Evolutionary conservation across 208 protist species (phyloP).

Genomic region (Porcisia deanei): DNA sequence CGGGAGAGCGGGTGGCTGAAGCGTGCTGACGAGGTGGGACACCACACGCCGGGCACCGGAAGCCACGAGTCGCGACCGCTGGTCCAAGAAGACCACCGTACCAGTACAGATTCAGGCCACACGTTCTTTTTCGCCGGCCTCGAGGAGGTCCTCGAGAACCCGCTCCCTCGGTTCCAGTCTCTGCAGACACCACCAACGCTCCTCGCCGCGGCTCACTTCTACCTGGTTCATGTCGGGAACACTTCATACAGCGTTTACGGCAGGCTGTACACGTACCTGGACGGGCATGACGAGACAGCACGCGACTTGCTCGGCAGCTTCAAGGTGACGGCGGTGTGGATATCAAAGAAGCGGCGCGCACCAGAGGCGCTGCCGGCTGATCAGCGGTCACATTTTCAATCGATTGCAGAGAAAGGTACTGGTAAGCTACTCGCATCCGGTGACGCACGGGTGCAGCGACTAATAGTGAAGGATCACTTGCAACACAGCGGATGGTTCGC

Average conservation of each 20-base stretch:
- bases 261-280: constrained; percentile 46
- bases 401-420: constrained; percentile 1
- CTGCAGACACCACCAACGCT: constrained; percentile 43
- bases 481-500: constrained; percentile 22
- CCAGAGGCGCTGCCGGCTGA: constrained; percentile 21
- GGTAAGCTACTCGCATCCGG: not conserved
- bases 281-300: constrained; percentile 27
- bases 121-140: constrained; percentile 72
- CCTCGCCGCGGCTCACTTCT: constrained; percentile 35
- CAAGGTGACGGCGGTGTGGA: constrained; percentile 53
- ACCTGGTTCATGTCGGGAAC: constrained; percentile 50
- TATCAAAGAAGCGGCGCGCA: constrained; percentile 46
- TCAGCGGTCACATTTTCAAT: constrained; percentile 11
- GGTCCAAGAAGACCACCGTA: constrained; percentile 28
- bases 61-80: not conserved
- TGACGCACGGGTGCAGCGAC: constrained; percentile 11
- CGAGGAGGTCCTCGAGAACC: constrained; percentile 38
- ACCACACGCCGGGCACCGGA: constrained; percentile 16
- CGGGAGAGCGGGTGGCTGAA: constrained; percentile 70
- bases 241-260: constrained; percentile 56
- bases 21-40: constrained; percentile 23
- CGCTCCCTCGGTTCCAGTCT: constrained; percentile 29
- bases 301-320: constrained; percentile 47
- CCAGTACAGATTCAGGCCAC: constrained; percentile 18
- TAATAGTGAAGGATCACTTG: constrained; percentile 10